Percentiles rank a stretch among this genome's conserved stretches.
Conservation (phyloP, 805 yeast genomes). For the Pichia occidentalis region DNA sequence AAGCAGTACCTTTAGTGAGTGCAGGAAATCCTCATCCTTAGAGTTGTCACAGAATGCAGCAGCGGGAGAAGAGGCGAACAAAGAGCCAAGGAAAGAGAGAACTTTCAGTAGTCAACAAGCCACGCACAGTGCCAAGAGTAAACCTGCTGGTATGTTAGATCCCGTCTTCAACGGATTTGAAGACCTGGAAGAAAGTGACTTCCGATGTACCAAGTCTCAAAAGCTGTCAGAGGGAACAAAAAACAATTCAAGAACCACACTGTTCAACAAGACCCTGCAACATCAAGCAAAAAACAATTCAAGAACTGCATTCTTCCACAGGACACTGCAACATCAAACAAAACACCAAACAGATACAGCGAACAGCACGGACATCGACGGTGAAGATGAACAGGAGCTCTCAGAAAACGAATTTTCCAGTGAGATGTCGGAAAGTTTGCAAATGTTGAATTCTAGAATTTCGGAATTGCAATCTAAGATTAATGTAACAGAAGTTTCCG, state of each 20-base stretch:
- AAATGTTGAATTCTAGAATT: conserved; percentile 2
- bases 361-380: too few species aligned
- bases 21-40: too few species aligned
- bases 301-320: too few species aligned
- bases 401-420: conserved; percentile 1
- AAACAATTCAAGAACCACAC: not conserved
- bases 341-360: too few species aligned
- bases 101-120: too few species aligned
- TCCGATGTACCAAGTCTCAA: not conserved
- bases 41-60: too few species aligned
- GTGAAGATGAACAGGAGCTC: not conserved
- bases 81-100: too few species aligned
- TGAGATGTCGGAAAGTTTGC: conserved; percentile 1
- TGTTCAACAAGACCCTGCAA: not conserved
- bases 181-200: conserved; percentile 2
- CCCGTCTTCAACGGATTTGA: conserved; percentile 1
- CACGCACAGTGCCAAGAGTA: not conserved
- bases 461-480: conserved; percentile 5
- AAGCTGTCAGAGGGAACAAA: not conserved
- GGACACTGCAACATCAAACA: too few species aligned
- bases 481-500: too few species aligned
- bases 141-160: not conserved
- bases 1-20: too few species aligned
- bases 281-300: too few species aligned
- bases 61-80: too few species aligned